These are phyloP conservation scores for Cystobasidium sp. DNA, from an alignment of 1,284 basidiomycete genomes.

Conservation along the genomic window DNA sequence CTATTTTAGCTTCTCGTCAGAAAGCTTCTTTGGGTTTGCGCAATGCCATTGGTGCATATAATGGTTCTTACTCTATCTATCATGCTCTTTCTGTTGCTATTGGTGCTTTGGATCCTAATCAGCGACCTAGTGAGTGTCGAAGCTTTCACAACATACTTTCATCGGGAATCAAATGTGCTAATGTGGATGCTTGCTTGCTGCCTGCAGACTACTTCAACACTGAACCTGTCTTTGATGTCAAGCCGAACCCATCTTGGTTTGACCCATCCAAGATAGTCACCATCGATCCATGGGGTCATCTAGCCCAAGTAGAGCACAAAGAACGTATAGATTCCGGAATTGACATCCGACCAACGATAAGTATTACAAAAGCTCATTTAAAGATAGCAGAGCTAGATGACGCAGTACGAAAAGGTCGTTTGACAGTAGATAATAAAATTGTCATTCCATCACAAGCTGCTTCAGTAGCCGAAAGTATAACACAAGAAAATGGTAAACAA, in stretches of 20 bases:
- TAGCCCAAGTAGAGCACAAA: slow-evolving; percentile 78
- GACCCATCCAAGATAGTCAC: slow-evolving; percentile 83
- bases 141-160: slow-evolving; percentile 43
- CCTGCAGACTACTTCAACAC: slow-evolving; percentile 73
- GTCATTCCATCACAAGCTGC: slow-evolving; percentile 62
- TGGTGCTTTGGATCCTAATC: slow-evolving; percentile 78
- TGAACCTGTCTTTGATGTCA: slow-evolving; percentile 83
- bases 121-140: slow-evolving; percentile 52
- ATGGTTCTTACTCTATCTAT: slow-evolving; percentile 92
- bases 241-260: slow-evolving; percentile 79
- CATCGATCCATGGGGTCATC: slow-evolving; percentile 93
- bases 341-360: slow-evolving; percentile 86
- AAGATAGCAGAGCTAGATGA: slow-evolving; percentile 92
- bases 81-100: slow-evolving; percentile 85
- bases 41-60: slow-evolving; percentile 92
- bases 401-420: slow-evolving; percentile 69
- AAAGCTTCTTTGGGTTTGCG: slow-evolving; percentile 82
- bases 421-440: slow-evolving; percentile 81
- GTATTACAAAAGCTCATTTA: slow-evolving; percentile 80
- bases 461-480: slow-evolving; percentile 16
- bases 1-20: slow-evolving; percentile 86
- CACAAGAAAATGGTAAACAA: background rate
- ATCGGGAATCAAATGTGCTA: background rate
- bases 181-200: slow-evolving; percentile 50
- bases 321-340: slow-evolving; percentile 60